These are phyloP conservation scores for Debaryomyces udenii DNA, from an alignment of 1,139 yeast species.

Conservation along the genomic window DNA sequence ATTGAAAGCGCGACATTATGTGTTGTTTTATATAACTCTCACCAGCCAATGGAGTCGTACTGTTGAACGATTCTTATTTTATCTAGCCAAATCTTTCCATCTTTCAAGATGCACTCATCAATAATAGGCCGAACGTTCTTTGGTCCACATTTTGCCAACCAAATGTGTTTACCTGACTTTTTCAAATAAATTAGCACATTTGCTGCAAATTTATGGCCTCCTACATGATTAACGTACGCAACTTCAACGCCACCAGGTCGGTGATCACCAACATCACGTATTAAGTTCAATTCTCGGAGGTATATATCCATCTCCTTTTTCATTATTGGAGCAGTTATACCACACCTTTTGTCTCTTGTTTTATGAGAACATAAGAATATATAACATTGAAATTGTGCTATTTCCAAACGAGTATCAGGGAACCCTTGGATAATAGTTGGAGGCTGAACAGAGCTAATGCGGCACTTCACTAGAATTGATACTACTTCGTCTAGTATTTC, in stretches of 20 bases:
- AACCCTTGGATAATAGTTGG: slow-evolving; percentile 13
- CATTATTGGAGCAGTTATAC: slow-evolving; percentile 92
- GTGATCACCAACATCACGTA: slow-evolving; percentile 73
- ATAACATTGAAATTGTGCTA: slow-evolving; percentile 53
- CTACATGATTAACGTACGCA: slow-evolving; percentile 78
- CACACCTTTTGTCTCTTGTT: slow-evolving; percentile 92
- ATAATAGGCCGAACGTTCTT: slow-evolving; percentile 72
- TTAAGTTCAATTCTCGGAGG: slow-evolving; percentile 67
- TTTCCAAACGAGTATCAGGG: slow-evolving; percentile 21
- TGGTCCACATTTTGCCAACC: slow-evolving; percentile 89
- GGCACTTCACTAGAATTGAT: slow-evolving; percentile 35
- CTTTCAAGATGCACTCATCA: slow-evolving; percentile 65
- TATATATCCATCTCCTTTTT: slow-evolving; percentile 76
- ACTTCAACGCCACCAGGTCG: slow-evolving; percentile 76
- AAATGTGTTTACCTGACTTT: slow-evolving; percentile 69
- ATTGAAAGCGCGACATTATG: too few relatives aligned
- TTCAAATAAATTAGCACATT: slow-evolving; percentile 73
- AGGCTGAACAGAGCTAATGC: slow-evolving; percentile 20
- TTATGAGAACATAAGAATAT: slow-evolving; percentile 84
- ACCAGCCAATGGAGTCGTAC: slow-evolving; percentile 60
- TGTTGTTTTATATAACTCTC: too few relatives aligned
- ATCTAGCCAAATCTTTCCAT: slow-evolving; percentile 74
- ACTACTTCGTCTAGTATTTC: slow-evolving; percentile 50
- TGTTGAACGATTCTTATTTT: slow-evolving; percentile 63
- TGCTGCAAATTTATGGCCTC: slow-evolving; percentile 94